A percentile compares a stretch with the other conserved stretches of the same genome.
Evolutionary conservation across 345 rosid species (phyloP).

Genomic region (Lagerstroemia speciosa): DNA sequence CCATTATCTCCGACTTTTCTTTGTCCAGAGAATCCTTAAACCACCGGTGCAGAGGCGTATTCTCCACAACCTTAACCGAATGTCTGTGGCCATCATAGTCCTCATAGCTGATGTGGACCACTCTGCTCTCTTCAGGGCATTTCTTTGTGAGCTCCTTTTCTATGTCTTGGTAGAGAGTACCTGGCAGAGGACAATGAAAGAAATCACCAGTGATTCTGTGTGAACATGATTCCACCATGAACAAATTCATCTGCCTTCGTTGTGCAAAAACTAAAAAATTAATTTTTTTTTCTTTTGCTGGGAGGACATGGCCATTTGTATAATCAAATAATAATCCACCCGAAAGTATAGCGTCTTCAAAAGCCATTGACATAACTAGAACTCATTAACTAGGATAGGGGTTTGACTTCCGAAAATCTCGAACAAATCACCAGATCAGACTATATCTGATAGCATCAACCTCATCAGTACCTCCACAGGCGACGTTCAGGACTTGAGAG

Average conservation of each 20-base stretch:
- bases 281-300: no score
- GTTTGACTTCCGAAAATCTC: no score
- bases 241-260: no score
- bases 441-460: background rate
- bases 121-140: slow-evolving; percentile 20
- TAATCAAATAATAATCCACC: no score
- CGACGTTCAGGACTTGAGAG: slow-evolving; percentile 72
- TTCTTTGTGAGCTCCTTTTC: slow-evolving; percentile 45
- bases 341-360: no score
- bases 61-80: slow-evolving; percentile 37
- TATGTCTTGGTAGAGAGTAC: slow-evolving; percentile 56
- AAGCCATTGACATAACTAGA: no score
- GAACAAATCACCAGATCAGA: background rate
- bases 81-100: slow-evolving; percentile 79
- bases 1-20: slow-evolving; percentile 50
- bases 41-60: slow-evolving; percentile 60
- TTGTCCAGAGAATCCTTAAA: slow-evolving; percentile 51
- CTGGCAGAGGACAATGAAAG: background rate
- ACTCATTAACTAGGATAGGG: no score
- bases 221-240: no score
- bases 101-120: slow-evolving; percentile 58
- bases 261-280: no score
- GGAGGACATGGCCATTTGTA: no score
- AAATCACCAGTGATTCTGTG: background rate
- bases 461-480: slow-evolving; percentile 47